These are phyloP conservation scores for Reticulascus tulasneorum DNA, from an alignment of 2,329 filamentous ascomycete genomes.

Conservation along the genomic window DNA sequence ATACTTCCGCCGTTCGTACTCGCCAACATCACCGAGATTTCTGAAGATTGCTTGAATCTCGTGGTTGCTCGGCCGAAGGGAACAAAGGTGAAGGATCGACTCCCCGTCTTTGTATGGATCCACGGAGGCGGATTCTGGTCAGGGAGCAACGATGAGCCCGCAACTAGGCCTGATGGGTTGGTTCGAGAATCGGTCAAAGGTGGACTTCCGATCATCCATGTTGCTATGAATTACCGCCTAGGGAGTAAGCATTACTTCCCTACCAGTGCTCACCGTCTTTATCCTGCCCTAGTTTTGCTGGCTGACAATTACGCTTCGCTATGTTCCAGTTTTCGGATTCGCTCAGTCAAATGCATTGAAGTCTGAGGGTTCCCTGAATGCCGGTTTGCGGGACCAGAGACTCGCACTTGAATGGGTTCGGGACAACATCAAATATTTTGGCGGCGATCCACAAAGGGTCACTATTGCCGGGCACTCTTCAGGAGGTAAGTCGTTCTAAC, in stretches of 20 bases:
- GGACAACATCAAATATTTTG: constrained; percentile 46
- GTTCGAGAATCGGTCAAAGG: too few relatives aligned
- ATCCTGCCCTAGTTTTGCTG: too few relatives aligned
- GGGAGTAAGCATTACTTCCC: too few relatives aligned
- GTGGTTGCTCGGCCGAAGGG: constrained; percentile 33
- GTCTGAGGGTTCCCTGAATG: constrained; percentile 38
- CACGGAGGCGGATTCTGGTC: constrained; percentile 32
- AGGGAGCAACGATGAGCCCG: constrained; percentile 28
- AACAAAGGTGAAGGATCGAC: constrained; percentile 27
- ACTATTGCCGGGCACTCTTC: constrained; percentile 45
- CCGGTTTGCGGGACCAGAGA: constrained; percentile 51
- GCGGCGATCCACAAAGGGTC: constrained; percentile 42
- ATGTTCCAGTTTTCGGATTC: constrained; percentile 28
- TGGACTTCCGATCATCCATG: too few relatives aligned
- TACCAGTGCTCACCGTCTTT: too few relatives aligned
- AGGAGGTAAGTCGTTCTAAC: too few relatives aligned
- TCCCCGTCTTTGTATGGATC: constrained; percentile 36
- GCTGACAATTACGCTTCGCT: too few relatives aligned
- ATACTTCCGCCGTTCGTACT: too few relatives aligned
- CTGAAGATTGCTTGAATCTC: constrained; percentile 36
- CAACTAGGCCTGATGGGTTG: too few relatives aligned
- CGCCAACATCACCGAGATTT: too few relatives aligned
- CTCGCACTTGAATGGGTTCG: constrained; percentile 47
- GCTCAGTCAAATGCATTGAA: constrained; percentile 22
- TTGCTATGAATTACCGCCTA: too few relatives aligned